These are phyloP conservation scores for Macrolepiota fuliginosa DNA, from an alignment of 768 basidiomycete species.

Conservation along the genomic window DNA sequence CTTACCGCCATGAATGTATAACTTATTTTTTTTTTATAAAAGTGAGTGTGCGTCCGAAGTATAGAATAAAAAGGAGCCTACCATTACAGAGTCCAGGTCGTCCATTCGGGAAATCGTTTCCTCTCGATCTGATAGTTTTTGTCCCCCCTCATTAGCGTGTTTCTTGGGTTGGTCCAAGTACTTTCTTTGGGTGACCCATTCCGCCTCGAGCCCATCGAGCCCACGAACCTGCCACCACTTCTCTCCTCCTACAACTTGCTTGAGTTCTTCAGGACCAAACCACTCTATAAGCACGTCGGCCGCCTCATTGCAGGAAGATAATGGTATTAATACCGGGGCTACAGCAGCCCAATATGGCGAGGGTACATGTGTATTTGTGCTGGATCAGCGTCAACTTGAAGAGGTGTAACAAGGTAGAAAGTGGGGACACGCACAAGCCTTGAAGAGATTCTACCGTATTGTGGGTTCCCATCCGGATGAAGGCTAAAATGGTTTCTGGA, in stretches of 20 bases:
- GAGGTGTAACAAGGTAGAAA: not conserved
- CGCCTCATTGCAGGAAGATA: constrained; percentile 53
- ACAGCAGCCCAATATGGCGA: constrained; percentile 66
- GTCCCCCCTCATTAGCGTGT: constrained; percentile 21
- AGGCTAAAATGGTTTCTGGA: constrained; percentile 31
- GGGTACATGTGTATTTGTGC: constrained; percentile 70
- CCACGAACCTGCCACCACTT: constrained; percentile 86
- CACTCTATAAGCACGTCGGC: constrained; percentile 69
- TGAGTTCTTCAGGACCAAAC: constrained; percentile 70
- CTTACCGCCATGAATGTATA: constrained; percentile 66
- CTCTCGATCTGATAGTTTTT: constrained; percentile 34
- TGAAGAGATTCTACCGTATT: constrained; percentile 76
- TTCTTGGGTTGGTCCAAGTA: constrained; percentile 29
- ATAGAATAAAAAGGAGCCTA: constrained; percentile 24
- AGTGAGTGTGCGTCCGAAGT: not conserved
- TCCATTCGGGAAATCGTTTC: constrained; percentile 48
- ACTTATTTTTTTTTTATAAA: constrained; percentile 28
- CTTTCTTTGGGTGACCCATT: constrained; percentile 57
- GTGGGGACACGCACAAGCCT: constrained; percentile 42
- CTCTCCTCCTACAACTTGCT: constrained; percentile 68
- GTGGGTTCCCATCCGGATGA: constrained; percentile 60
- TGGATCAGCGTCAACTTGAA: constrained; percentile 16
- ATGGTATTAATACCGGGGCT: constrained; percentile 54
- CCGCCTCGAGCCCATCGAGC: constrained; percentile 63
- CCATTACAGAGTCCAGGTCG: constrained; percentile 55